These are phyloP conservation scores for Cinchona pubescens DNA, from an alignment of 257 asterid genomes.

Conservation along the genomic window DNA sequence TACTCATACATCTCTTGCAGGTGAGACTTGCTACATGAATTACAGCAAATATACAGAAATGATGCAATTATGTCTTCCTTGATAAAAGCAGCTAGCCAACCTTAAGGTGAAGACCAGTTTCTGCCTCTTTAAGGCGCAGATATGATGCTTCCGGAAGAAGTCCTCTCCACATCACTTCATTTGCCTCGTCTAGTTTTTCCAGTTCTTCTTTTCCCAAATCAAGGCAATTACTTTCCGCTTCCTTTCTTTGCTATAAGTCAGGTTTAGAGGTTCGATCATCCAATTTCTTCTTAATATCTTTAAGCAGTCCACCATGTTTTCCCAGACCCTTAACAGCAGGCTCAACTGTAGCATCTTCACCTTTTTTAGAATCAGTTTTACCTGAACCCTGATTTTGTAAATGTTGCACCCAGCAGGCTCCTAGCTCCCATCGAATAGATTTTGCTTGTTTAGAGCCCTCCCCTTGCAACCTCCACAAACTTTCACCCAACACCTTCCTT, in stretches of 20 bases:
- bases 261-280: constrained; percentile 48
- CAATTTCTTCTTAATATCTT: constrained; percentile 67
- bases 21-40: constrained; percentile 11
- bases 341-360: constrained; percentile 57
- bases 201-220: constrained; percentile 41
- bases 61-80: constrained; percentile 12
- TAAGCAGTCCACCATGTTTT: constrained; percentile 64
- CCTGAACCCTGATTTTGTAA: constrained; percentile 61
- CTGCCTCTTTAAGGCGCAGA: constrained; percentile 71
- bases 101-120: constrained; percentile 81
- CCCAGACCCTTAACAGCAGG: constrained; percentile 80
- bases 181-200: constrained; percentile 52
- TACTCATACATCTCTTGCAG: constrained; percentile 12
- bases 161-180: constrained; percentile 54
- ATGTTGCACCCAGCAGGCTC: constrained; percentile 86
- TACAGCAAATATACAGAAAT: constrained; percentile 11
- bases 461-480: constrained; percentile 50
- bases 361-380: constrained; percentile 47
- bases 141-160: constrained; percentile 62
- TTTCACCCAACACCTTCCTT: constrained; percentile 53
- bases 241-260: constrained; percentile 42
- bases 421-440: constrained; percentile 76
- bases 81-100: constrained; percentile 40
- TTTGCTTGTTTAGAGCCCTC: constrained; percentile 45
- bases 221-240: constrained; percentile 31